Conservation (phyloP, 441 rosid species). For the Croton setiger region DNA sequence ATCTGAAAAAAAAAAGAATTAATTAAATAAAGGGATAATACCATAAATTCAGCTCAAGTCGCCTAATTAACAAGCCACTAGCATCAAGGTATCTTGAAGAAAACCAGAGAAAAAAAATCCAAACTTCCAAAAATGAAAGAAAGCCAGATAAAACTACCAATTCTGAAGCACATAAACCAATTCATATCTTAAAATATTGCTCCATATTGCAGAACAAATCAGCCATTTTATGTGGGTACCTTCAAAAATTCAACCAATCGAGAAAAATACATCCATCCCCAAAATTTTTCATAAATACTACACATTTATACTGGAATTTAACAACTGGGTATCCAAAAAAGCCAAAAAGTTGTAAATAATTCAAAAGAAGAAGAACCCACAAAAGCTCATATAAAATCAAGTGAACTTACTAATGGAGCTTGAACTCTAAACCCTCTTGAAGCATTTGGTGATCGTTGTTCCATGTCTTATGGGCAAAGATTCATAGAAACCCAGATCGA, state of each 20-base stretch:
- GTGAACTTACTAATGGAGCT: conserved; percentile 72
- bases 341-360: conserved; percentile 8
- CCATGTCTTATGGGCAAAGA: conserved; percentile 53
- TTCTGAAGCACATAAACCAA: too few species aligned
- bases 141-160: background rate
- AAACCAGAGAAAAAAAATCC: background rate
- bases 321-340: conserved; percentile 14
- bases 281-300: too few species aligned
- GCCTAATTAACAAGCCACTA: background rate
- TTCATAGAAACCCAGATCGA: conserved; percentile 48
- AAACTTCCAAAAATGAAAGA: background rate
- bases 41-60: background rate
- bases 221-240: too few species aligned
- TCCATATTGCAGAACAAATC: too few species aligned
- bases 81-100: conserved; percentile 3
- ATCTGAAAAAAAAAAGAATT: background rate
- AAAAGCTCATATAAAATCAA: conserved; percentile 17
- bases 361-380: too few species aligned
- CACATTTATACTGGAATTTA: too few species aligned
- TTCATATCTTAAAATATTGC: too few species aligned
- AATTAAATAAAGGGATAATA: background rate
- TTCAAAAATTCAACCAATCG: too few species aligned
- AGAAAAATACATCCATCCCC: too few species aligned
- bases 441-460: conserved; percentile 55
- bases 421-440: conserved; percentile 67